These are phyloP conservation scores for Apium graveolens DNA, from an alignment of 129 eudicot genomes.

Conservation along the genomic window DNA sequence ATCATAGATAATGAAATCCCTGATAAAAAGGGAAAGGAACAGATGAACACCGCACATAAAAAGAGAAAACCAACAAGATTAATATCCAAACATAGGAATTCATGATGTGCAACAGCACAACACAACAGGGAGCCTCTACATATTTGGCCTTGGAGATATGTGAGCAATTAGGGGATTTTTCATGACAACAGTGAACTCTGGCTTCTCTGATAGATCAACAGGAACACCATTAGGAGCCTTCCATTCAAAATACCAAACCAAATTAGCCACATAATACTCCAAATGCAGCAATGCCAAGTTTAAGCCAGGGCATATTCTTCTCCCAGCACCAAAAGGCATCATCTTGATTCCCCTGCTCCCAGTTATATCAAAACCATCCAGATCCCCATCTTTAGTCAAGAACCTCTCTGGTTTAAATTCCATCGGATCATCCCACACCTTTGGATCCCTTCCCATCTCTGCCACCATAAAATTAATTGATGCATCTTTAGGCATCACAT, in stretches of 20 bases:
- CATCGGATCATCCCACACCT: conserved; percentile 60
- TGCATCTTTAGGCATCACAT: conserved; percentile 32
- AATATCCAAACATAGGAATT: background rate
- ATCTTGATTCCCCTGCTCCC: conserved; percentile 58
- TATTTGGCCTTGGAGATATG: background rate
- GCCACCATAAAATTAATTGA: conserved; percentile 48
- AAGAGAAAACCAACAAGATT: background rate
- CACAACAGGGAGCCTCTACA: background rate
- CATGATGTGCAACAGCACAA: background rate
- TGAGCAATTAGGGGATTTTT: conserved; percentile 3
- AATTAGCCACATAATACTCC: conserved; percentile 57
- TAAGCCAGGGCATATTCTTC: conserved; percentile 50
- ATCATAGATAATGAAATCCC: background rate
- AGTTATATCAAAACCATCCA: conserved; percentile 35
- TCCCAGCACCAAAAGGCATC: conserved; percentile 77
- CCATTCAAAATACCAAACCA: conserved; percentile 48
- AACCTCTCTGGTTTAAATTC: conserved; percentile 65
- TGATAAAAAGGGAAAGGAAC: background rate
- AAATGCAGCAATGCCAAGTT: conserved; percentile 49
- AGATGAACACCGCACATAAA: background rate
- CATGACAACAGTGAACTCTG: conserved; percentile 10
- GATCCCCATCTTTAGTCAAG: conserved; percentile 11
- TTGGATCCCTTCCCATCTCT: conserved; percentile 49
- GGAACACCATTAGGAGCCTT: conserved; percentile 5
- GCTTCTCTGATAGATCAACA: conserved; percentile 6